These are phyloP conservation scores for Venustampulla echinocandica DNA, from an alignment of 495 filamentous ascomycete species.

Conservation along the genomic window DNA sequence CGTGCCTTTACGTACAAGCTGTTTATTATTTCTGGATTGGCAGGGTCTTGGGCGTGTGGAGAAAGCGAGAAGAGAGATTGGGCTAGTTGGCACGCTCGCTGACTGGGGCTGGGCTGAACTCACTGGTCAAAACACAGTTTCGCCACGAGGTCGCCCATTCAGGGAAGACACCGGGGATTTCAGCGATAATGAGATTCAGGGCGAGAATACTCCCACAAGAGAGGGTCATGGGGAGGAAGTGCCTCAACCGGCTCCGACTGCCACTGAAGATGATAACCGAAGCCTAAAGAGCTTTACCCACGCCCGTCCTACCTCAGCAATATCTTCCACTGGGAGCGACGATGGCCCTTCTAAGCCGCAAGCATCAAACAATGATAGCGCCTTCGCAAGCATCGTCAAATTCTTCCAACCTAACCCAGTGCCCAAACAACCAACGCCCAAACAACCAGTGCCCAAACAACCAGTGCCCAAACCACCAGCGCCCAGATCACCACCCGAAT, in stretches of 20 bases:
- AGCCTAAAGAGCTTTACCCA: slow-evolving; percentile 15
- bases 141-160: slow-evolving; percentile 24
- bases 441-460: slow-evolving; percentile 14
- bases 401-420: slow-evolving; percentile 19
- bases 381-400: slow-evolving; percentile 18
- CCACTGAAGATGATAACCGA: slow-evolving; percentile 18
- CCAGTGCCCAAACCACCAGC: too few relatives aligned
- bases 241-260: slow-evolving; percentile 21
- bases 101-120: slow-evolving; percentile 93
- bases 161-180: slow-evolving; percentile 4
- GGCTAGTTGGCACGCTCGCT: slow-evolving; percentile 82
- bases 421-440: slow-evolving; percentile 12
- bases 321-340: slow-evolving; percentile 3
- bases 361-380: slow-evolving; percentile 6
- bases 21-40: slow-evolving; percentile 95
- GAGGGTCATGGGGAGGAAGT: slow-evolving; percentile 24
- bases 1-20: slow-evolving; percentile 89
- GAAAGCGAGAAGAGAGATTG: slow-evolving; percentile 87
- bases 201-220: slow-evolving; percentile 16
- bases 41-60: slow-evolving; percentile 85
- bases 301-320: neutral
- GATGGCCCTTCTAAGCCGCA: neutral
- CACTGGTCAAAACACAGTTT: slow-evolving; percentile 66
- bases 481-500: slow-evolving; percentile 12
- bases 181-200: slow-evolving; percentile 15